Evolutionary conservation across 495 filamentous ascomycete genomes (phyloP), one percentile per base, ranked within the genome.

Genomic region (Aspergillus carlsbadensis): DNA sequence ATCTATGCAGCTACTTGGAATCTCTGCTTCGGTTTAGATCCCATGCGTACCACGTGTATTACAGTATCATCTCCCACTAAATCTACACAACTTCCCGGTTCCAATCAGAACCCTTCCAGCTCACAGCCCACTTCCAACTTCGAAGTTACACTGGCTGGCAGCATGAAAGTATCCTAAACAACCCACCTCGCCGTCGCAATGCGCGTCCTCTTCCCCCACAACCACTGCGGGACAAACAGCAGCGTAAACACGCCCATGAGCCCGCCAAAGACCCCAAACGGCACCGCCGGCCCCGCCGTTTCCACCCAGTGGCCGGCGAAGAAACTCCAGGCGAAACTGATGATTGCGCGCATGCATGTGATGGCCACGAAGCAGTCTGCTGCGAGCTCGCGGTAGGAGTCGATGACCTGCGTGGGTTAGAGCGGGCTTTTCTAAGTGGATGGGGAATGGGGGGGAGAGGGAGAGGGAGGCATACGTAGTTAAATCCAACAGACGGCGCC

Each of bases 181-280:
- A 59, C 40, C 60, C 60, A 63, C n/a, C 44, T 33, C 21, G 55
- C 56, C 24, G 60, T 63, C 26, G 60, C 60, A 59, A 63, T 63
- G 6, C 60, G 46, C 20, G 49, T 53, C 52, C 60, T 52, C 49
- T 62, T 62, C 39, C 56, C 60, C 56, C 56, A 62, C 7, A 56
- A 6, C 60, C 37, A 56, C 35, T 56, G 14, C 24, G 60, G 60
- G 21, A 63, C 47, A 20, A 46, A 43, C 29, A 63, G 26, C 18
- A 59, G 33, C 10, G 60, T 40, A 44, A 63, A 59, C 10, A 56
- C 5, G 0, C 60, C 60, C 56, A 63, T 56, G 8, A 63, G 15
- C 15, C 52, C 60, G 11, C 60, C 60, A 47, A 63, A 63, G 3
- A 56, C 56, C 3, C 60, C 60, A 36, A 63, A 63, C 10, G 60